Conservation (phyloP, 208 protist genomes). For the Leptomonas pyrrhocoris region DNA sequence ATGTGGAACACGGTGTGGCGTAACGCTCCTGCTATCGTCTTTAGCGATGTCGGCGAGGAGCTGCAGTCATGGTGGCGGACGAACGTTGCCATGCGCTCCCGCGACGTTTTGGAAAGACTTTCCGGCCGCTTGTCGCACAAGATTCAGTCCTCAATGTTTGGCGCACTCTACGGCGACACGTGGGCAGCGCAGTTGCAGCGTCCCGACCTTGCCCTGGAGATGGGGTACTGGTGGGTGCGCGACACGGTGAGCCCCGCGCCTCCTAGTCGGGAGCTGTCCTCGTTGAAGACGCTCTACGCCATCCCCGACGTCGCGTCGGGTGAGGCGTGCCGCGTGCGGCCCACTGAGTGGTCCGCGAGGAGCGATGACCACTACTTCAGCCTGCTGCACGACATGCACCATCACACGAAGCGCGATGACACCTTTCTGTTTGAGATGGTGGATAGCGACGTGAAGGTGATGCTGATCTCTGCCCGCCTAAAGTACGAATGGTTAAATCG, state of each 20-base stretch:
- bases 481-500: constrained; percentile 15
- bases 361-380: constrained; percentile 25
- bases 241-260: constrained; percentile 5
- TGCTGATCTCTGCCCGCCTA: constrained; percentile 14
- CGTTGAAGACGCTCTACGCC: constrained; percentile 20
- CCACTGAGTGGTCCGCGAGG: constrained; percentile 10
- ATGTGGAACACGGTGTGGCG: constrained; percentile 22
- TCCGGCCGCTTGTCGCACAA: not conserved
- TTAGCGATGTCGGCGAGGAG: constrained; percentile 8
- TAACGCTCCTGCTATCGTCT: not conserved
- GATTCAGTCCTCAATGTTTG: constrained; percentile 3
- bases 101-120: not conserved
- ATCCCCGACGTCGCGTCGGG: constrained; percentile 16
- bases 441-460: constrained; percentile 12
- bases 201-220: constrained; percentile 19
- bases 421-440: constrained; percentile 28
- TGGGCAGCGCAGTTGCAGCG: constrained; percentile 21
- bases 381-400: constrained; percentile 20
- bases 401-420: constrained; percentile 16
- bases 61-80: constrained; percentile 13
- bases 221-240: constrained; percentile 22
- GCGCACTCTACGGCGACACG: constrained; percentile 20
- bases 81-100: not conserved
- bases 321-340: constrained; percentile 6
- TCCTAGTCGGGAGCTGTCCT: not conserved